Evolutionary conservation across 495 filamentous ascomycete genomes (phyloP), one percentile per base, ranked within the genome.

Genomic region (Penicillium argentinense): DNA sequence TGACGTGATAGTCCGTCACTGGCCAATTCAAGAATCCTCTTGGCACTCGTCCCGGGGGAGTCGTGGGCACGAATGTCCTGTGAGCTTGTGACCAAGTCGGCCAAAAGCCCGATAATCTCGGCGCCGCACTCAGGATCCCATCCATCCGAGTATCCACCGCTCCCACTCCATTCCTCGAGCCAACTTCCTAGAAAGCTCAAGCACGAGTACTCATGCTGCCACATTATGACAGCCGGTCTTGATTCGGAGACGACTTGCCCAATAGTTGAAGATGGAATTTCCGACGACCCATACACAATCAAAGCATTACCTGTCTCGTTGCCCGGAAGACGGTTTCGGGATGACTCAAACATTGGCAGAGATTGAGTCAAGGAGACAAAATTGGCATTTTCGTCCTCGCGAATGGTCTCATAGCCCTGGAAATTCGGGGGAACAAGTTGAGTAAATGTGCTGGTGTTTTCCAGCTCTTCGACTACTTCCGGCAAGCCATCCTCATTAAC

Each of bases 311-410:
- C 63, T 9, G 57, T 14, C 18, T 57, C 49, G 6, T 24, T 28
- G 7, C 51, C 54, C 4, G 45, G 42, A 21, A 57, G 50, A 11
- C 53, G 53, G 17, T 51, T 59, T 41, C 47, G 57, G 12, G 57
- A 36, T 9, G 52, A 51, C 1, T 62, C 61, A 6, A 74, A 56
- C 71, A 75, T 74, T 18, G 68, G 67, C 3, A 76, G 57, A 18
- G 71, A 49, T 26, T 70, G 56, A 23, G 62, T 56, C 21, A 76
- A 59, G n/a, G 63, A 60, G 8, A 76, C 73, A 42, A 64, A 77
- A 53, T 90, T 89, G 25, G 78, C 79, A 54, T 93, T 89, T 36
- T 95, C 89, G 52, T 96, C 89, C 59, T 96, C 91, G 28, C 82
- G 80, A 21, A 85, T 80, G 3, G 86, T 81, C 45, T 83, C 76